A percentile compares a stretch with the other conserved stretches of the same genome.
Conservation (phyloP, 169 alveolate genomes). For the Plasmodium gonderi region DNA sequence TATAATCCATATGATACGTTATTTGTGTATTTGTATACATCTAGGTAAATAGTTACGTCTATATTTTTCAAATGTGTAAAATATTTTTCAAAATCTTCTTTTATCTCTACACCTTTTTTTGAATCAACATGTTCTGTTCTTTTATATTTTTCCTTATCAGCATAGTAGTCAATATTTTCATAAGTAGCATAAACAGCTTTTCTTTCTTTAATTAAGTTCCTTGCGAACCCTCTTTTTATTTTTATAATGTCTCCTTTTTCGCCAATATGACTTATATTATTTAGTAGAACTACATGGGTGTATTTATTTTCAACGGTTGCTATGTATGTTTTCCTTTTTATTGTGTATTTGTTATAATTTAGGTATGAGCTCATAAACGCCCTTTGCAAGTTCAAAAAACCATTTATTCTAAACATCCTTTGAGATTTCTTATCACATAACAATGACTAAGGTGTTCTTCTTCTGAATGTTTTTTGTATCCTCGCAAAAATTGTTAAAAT, state of each 20-base stretch:
- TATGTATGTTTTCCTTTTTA: constrained; percentile 65
- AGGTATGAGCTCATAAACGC: constrained; percentile 48
- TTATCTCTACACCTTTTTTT: constrained; percentile 38
- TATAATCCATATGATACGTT: constrained; percentile 41
- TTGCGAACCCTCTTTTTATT: constrained; percentile 48
- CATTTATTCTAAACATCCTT: constrained; percentile 23
- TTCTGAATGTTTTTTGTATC: too few species aligned
- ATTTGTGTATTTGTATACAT: constrained; percentile 52
- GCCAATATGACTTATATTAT: constrained; percentile 52
- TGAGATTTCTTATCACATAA: background rate
- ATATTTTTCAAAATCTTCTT: constrained; percentile 70
- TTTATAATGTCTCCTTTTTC: constrained; percentile 62
- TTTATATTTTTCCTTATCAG: constrained; percentile 65
- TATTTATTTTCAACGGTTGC: constrained; percentile 68
- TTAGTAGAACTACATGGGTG: constrained; percentile 30
- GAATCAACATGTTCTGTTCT: constrained; percentile 32
- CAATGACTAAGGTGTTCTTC: background rate
- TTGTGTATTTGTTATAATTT: constrained; percentile 52
- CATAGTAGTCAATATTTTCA: constrained; percentile 58
- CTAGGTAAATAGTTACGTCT: constrained; percentile 35
- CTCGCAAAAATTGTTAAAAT: too few species aligned
- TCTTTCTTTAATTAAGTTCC: constrained; percentile 59
- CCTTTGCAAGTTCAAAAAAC: constrained; percentile 7
- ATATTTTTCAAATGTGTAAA: constrained; percentile 57
- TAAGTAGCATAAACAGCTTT: constrained; percentile 68